Base-by-base conservation (phyloP, 176 grass and related monocot genomes). In the Guadua angustifolia region DNA sequence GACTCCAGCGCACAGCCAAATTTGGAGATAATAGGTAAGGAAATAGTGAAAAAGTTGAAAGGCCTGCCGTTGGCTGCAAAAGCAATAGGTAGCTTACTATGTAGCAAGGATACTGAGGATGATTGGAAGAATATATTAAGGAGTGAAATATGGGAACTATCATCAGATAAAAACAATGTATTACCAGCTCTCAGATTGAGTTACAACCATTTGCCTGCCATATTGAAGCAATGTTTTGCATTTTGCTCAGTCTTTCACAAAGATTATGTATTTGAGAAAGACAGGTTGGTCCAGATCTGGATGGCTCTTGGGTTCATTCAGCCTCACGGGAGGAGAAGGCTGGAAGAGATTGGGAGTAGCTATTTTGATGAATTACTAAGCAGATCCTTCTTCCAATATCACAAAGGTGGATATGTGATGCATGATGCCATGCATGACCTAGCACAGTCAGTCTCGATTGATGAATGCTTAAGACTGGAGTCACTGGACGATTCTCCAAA, bases 361-460 rank as follows among this genome's bases (percentile, higher is more conserved):
- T 97, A 88, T 78, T 97, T 94, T 73, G 88, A 92, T 73, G 94
- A 97, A 77, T 66, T 97, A 21, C 15, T 90, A 46, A 86, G 80
- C 50, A 97, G 92, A 79, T 97, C 89, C 68, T 92, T 97, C 79
- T 97, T 94, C 67, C 92, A 94, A 68, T 6, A 59, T 40, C 85
- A 92, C 46, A 94, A 89, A 75, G 78, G 73, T 39, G 83, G 84
- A 71, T 94, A 85, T 87, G 89, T 94, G 61, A 97, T 97, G 94
- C 92, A 94, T 75, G 89, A 94, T 76, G 88, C 89, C 66, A 94
- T 97, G 64, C 92, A 97, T 82, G 91, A 94, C 25, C 83, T 97
- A 65, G 89, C 89, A 56, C 85, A 90, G 49, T 97, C 80, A 5
- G 49, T 97, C 49, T 97, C 89, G 16, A 32, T 82, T 1, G 47